Evolutionary conservation across 2,329 filamentous ascomycete species (phyloP).

Genomic region (Endoconidiophora laricicola): DNA sequence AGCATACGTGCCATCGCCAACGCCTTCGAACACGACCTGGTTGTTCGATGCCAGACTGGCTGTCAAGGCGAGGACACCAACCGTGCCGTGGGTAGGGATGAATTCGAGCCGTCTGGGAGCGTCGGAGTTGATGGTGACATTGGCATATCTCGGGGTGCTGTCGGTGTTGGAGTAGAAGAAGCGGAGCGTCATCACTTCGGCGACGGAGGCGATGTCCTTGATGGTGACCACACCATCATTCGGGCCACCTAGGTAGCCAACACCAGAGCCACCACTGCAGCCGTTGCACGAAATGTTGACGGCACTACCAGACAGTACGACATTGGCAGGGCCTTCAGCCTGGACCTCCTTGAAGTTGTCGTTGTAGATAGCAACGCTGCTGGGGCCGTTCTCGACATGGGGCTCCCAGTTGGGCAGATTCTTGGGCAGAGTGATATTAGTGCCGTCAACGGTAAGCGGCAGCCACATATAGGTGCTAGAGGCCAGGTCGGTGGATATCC

Average conservation of each 20-base stretch:
- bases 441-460: constrained; percentile 35
- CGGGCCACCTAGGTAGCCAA: constrained; percentile 38
- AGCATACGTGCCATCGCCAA: constrained; percentile 24
- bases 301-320: constrained; percentile 23
- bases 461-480: constrained; percentile 49
- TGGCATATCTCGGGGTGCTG: constrained; percentile 31
- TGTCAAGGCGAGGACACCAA: constrained; percentile 30
- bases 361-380: constrained; percentile 17
- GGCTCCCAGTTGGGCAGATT: constrained; percentile 37
- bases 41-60: constrained; percentile 30
- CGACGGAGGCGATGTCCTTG: constrained; percentile 26
- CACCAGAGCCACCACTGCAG: constrained; percentile 32
- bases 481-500: constrained; percentile 42
- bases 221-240: constrained; percentile 31
- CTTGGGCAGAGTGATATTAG: constrained; percentile 33
- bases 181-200: constrained; percentile 32
- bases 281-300: constrained; percentile 28
- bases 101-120: constrained; percentile 35
- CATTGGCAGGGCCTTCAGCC: no score
- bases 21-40: constrained; percentile 28
- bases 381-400: constrained; percentile 28
- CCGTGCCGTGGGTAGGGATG: constrained; percentile 29
- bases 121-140: constrained; percentile 38
- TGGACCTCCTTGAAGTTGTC: no score
- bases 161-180: constrained; percentile 43